Base-by-base conservation (phyloP, 257 asterid genomes). In the Ophiorrhiza pumila region DNA sequence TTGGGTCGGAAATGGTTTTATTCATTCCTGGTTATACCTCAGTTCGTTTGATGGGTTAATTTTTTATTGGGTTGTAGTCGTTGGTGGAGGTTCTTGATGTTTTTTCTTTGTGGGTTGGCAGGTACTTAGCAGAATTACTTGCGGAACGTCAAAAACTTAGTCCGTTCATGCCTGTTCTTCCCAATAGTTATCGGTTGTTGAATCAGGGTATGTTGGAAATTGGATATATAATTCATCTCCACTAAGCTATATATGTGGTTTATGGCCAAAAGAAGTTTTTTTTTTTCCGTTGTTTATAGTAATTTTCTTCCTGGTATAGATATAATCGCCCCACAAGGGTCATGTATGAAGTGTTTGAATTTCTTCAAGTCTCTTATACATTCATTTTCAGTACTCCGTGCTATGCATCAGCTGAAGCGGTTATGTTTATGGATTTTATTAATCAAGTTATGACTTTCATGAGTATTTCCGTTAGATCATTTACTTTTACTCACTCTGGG, bases 161-260 rank as follows among this genome's bases (percentile, higher is more conserved):
- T 79, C 98, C 98, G 15, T 91, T 91, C 81, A 76, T 84, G 85
- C 86, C 93, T 9, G 97, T 90, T 82, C 90, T 93, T 63, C 96
- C 96, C 65, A 73, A 85, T 80, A 52, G 90, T 79, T 85, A 80
- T 67, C 83, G 93, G 80, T 80, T 93, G 85, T 82, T 93, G 82
- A 88, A 82, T 81, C 96, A 93, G 85, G 98, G 98, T 93, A 89
- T 85, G 96, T 78, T 39, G 31, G 45, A 39, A 71, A 39, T 7
- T 2, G 17, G 12, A 14, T 18, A 7, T 42, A 5, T 56, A 14
- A 37, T 49, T 17, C 11, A 42, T 53, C 3, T 41, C 32, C 18
- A 34, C 20, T 10, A 27, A n/a, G 14, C 47, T 58, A 2, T 56
- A 1, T 50, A 22, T 62, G 32, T n/a, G 46, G n/a, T 64, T 41